Conservation (phyloP, 169 alveolate genomes). For the Babesia bigemina region DNA sequence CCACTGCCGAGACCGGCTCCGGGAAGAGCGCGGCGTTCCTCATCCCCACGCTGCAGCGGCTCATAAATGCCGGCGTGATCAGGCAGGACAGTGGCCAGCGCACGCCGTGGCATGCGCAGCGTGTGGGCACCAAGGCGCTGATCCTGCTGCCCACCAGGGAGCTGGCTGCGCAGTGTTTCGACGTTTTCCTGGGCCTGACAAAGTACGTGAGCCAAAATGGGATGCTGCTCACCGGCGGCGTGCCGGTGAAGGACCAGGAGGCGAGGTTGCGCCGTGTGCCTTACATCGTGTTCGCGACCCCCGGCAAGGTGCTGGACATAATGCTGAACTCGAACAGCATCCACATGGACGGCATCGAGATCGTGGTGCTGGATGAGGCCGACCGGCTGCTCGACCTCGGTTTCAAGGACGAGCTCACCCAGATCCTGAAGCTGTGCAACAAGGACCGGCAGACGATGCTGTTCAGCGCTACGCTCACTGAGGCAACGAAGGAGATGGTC, state of each 20-base stretch:
- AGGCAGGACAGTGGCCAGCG: conserved; percentile 60
- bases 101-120: neutral
- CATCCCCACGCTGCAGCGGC: conserved; percentile 86
- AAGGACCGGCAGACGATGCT: conserved; percentile 84
- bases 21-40: conserved; percentile 91
- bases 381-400: conserved; percentile 95
- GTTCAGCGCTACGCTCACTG: conserved; percentile 88
- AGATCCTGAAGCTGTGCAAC: conserved; percentile 74
- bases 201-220: conserved; percentile 80
- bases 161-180: conserved; percentile 88
- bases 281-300: conserved; percentile 96
- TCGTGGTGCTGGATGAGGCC: conserved; percentile 93
- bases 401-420: conserved; percentile 85
- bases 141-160: conserved; percentile 91
- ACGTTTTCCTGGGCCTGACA: conserved; percentile 78
- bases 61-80: conserved; percentile 77
- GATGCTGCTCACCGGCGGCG: conserved; percentile 87
- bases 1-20: conserved; percentile 91
- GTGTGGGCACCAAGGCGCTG: conserved; percentile 83
- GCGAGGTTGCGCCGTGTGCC: conserved; percentile 88
- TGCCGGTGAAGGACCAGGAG: conserved; percentile 83
- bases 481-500: conserved; percentile 83
- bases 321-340: conserved; percentile 81
- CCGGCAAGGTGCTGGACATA: conserved; percentile 96
- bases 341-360: conserved; percentile 83